Evolutionary conservation across 2,329 filamentous ascomycete genomes (phyloP), one percentile per base, ranked within the genome.

Genomic region (Diaporthe sp.): DNA sequence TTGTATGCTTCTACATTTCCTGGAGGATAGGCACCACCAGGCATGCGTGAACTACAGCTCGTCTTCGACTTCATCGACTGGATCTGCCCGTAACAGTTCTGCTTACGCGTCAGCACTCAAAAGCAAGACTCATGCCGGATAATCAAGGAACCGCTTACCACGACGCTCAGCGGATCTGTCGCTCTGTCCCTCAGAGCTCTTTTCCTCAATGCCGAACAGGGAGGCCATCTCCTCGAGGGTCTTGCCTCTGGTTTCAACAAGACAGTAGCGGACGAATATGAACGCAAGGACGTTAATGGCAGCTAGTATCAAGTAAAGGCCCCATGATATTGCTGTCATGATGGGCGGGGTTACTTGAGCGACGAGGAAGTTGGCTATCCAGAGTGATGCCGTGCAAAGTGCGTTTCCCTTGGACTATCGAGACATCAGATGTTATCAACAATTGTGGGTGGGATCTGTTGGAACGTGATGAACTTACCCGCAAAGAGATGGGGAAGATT

Each of bases 311-410:
- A 81, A 70, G 51, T 81, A 81, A 3, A 82, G 78, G 2, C 80
- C 80, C 58, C 80, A 81, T 4, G 79, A 79, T 22, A 78, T 80
- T 15, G 80, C 77, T 19, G 76, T 79, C 60, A 78, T 79, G 22
- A 81, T 81, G 17, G 80, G 80, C 55, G 77, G 77, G 2, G 77
- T 78, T 2, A 77, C 78, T 72, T 76, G 75, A 1, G 77, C 77
- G 5, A 78, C 77, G 6, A 83, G 82, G 76, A 82, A 81, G 72
- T 81, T 81, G n/a, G 80, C 79, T 37, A 81, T 78, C 80, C 80
- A 82, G n/a, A 81, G 78, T 34, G 80, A 80, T 44, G 79, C 79
- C 2, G 80, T 81, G 71, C 79, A 82, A 7, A 82, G 49, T 2
- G 73, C 73, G 71, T 81, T 82, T 3, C 81, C 81, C 77, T 82